Conservation (phyloP, 2,329 filamentous ascomycete genomes). For the Fusarium algeriense region DNA sequence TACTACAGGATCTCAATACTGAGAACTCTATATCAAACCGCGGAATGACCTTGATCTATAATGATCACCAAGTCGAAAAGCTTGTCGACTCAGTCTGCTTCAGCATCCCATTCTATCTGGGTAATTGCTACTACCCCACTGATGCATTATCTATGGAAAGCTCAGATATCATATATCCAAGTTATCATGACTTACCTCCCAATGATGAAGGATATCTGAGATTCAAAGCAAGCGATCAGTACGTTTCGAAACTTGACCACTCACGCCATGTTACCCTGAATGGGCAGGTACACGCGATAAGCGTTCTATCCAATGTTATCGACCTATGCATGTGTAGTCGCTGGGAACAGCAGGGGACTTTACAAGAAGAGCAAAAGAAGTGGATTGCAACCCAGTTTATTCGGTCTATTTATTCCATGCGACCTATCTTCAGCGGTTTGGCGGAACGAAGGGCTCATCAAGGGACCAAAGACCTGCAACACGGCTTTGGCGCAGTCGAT, state of each 20-base stretch:
- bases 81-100: conserved; percentile 20
- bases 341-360: not conserved
- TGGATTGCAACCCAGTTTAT: conserved; percentile 22
- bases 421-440: not conserved
- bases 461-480: too few species aligned
- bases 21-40: fast-evolving
- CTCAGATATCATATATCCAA: not conserved
- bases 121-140: not conserved
- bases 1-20: fast-evolving
- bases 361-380: not conserved
- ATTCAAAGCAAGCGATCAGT: conserved; percentile 1
- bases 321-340: not conserved
- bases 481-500: not conserved
- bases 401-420: conserved; percentile 10
- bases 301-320: conserved; percentile 5
- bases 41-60: not conserved
- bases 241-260: conserved; percentile 23
- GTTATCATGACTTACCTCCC: conserved; percentile 17
- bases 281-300: conserved; percentile 15
- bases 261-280: conserved; percentile 19
- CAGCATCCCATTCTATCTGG: conserved; percentile 39
- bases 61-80: not conserved
- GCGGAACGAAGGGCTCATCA: not conserved
- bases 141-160: not conserved
- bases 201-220: not conserved